Evolutionary conservation across 2,329 filamentous ascomycete species (phyloP).

Genomic region (Ophiosphaerella herpotricha): DNA sequence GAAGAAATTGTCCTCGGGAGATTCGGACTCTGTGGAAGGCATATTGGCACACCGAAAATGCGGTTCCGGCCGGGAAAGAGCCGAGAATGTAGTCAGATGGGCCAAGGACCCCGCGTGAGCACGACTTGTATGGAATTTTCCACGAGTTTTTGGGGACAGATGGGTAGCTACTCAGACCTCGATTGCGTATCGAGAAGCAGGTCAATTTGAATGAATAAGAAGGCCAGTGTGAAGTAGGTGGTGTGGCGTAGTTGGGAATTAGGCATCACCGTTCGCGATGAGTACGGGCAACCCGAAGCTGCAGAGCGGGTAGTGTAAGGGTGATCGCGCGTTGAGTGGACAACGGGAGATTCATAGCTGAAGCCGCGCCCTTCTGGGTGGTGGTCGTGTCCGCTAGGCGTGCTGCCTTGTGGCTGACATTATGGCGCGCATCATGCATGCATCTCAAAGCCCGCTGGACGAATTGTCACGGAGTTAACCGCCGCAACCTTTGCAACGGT

Average conservation of each 20-base stretch:
- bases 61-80: neutral
- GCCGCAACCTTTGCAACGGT: slow-evolving; percentile 5
- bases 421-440: slow-evolving; percentile 22
- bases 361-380: slow-evolving; percentile 15
- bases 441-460: slow-evolving; percentile 26
- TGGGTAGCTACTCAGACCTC: neutral
- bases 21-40: slow-evolving; percentile 38
- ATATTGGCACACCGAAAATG: slow-evolving; percentile 20
- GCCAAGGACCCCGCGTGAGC: slow-evolving; percentile 8
- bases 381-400: slow-evolving; percentile 20
- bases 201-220: neutral
- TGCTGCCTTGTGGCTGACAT: slow-evolving; percentile 17
- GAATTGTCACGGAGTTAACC: slow-evolving; percentile 33
- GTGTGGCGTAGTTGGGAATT: slow-evolving; percentile 5
- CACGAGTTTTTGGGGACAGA: neutral
- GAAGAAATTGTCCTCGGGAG: slow-evolving; percentile 57
- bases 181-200: neutral
- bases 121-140: slow-evolving; percentile 1
- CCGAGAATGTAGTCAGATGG: neutral
- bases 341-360: slow-evolving; percentile 10
- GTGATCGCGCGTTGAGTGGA: slow-evolving; percentile 10
- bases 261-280: slow-evolving; percentile 13
- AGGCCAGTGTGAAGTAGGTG: slow-evolving; percentile 1
- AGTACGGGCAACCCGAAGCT: slow-evolving; percentile 4
- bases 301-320: slow-evolving; percentile 1